These are phyloP conservation scores for Tricladium varicosporioides DNA, from an alignment of 2,329 filamentous ascomycete species.

Conservation along the genomic window DNA sequence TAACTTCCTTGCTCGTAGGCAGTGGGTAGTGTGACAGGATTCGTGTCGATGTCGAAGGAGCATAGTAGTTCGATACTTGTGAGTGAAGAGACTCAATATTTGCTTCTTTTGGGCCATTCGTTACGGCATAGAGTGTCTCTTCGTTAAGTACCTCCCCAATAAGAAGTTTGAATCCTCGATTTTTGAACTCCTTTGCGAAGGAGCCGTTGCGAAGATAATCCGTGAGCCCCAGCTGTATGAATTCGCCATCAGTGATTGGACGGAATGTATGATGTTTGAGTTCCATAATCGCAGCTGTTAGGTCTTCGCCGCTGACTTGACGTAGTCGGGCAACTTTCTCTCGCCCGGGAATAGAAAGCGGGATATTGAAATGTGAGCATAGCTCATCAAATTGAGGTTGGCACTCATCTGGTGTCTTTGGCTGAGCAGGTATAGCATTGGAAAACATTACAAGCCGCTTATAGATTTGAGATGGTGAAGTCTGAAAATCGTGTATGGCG, in stretches of 20 bases:
- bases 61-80: slow-evolving; percentile 45
- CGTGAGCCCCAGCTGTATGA: slow-evolving; percentile 39
- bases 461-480: no score
- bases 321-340: no score
- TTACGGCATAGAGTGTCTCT: slow-evolving; percentile 42
- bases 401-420: no score
- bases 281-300: slow-evolving; percentile 34
- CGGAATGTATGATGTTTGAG: slow-evolving; percentile 46
- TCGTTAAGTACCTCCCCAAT: slow-evolving; percentile 28
- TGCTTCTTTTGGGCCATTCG: slow-evolving; percentile 36
- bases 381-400: no score
- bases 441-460: no score
- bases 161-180: slow-evolving; percentile 36
- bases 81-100: slow-evolving; percentile 36
- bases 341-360: no score
- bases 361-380: no score
- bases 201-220: slow-evolving; percentile 37
- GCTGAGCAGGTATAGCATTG: no score
- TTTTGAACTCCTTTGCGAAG: slow-evolving; percentile 40
- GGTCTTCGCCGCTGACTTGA: no score
- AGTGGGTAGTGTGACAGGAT: no score
- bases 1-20: no score
- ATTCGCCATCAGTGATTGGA: slow-evolving; percentile 42
- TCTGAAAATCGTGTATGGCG: no score
- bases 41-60: slow-evolving; percentile 31